Conservation (phyloP, 192 early-diverging fungal species). For the Entophlyctis luteolus region DNA sequence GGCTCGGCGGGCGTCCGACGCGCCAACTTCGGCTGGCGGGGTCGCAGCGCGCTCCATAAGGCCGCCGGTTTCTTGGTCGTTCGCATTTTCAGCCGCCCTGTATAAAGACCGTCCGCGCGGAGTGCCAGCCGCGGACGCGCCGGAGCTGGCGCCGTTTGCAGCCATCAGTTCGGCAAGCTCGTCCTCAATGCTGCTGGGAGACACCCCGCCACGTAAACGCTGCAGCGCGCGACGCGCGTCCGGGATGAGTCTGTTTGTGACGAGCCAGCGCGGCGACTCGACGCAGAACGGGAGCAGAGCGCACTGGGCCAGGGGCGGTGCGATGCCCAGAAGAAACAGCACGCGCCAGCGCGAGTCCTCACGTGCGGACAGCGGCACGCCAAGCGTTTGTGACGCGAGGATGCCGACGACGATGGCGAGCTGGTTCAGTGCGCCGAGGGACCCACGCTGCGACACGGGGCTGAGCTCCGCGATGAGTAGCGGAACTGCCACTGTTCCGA, state of each 20-base stretch:
- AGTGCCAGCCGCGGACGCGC: neutral
- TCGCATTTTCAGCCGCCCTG: neutral
- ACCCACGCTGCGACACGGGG: conserved; percentile 64
- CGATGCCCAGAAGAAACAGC: too few species aligned
- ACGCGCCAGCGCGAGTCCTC: neutral
- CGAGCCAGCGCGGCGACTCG: too few species aligned
- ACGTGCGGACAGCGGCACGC: neutral
- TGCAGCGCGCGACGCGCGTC: conserved; percentile 75
- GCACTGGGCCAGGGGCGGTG: too few species aligned
- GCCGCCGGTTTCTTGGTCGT: neutral
- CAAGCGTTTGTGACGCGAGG: conserved; percentile 67
- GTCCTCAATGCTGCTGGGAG: conserved; percentile 53
- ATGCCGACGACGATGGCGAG: conserved; percentile 78
- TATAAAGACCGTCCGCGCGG: neutral
- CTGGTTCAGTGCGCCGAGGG: conserved; percentile 81
- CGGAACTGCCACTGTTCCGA: conserved; percentile 71
- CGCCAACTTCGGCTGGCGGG: too few species aligned
- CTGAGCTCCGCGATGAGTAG: conserved; percentile 76
- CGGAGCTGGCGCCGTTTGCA: conserved; percentile 46
- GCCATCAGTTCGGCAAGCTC: conserved; percentile 55
- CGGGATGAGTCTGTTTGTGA: conserved; percentile 66
- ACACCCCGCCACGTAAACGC: too few species aligned
- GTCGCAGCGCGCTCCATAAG: neutral
- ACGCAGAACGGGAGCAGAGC: conserved; percentile 47
- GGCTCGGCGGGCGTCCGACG: too few species aligned